These are phyloP conservation scores for Citropsis articulata DNA, from an alignment of 345 rosid species.

Conservation along the genomic window DNA sequence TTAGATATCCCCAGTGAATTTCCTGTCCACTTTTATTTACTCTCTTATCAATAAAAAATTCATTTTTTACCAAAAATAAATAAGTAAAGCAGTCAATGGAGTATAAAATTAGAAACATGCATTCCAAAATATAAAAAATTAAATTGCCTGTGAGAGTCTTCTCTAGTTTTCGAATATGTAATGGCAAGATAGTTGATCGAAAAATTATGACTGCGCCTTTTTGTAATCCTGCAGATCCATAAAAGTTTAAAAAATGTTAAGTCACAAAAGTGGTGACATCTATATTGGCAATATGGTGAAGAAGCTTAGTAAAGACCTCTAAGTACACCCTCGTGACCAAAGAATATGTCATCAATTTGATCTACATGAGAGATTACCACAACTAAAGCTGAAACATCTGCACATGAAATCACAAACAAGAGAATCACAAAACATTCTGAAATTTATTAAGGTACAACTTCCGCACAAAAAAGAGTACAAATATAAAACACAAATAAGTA, in stretches of 20 bases:
- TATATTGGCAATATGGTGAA: conserved; percentile 4
- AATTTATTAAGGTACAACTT: neutral
- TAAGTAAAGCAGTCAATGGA: neutral
- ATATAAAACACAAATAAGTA: neutral
- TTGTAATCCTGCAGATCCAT: conserved; percentile 45
- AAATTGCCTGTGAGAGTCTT: conserved; percentile 55
- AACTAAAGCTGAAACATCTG: conserved; percentile 71
- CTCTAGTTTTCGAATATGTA: conserved; percentile 52
- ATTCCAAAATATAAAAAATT: neutral
- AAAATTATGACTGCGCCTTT: conserved; percentile 57
- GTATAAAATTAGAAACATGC: neutral
- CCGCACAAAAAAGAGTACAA: neutral
- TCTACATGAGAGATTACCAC: conserved; percentile 60
- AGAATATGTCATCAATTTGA: conserved; percentile 52
- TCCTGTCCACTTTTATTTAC: neutral
- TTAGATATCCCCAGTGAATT: neutral
- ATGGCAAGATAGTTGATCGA: conserved; percentile 47
- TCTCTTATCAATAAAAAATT: neutral
- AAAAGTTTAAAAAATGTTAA: conserved; percentile 9
- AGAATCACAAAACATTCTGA: conserved; percentile 2
- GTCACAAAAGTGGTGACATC: conserved; percentile 6
- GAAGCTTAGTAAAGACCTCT: conserved; percentile 48
- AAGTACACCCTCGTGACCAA: conserved; percentile 53
- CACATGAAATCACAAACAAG: conserved; percentile 10
- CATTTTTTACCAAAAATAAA: neutral